Evolutionary conservation across 176 grass and related monocot genomes (phyloP).

Genomic region (Puya raimondii): DNA sequence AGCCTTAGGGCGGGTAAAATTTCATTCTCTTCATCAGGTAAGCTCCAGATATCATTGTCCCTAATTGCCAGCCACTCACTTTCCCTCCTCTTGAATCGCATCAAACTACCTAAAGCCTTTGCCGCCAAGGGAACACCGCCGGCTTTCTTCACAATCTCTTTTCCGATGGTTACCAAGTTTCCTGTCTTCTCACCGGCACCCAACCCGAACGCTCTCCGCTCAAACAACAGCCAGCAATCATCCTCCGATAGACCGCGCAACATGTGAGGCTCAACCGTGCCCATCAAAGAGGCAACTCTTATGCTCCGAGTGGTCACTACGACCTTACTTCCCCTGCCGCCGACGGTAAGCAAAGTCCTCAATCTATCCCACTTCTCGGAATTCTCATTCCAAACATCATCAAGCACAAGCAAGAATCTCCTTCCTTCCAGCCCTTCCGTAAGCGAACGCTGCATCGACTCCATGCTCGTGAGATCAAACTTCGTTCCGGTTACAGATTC

Average conservation of each 20-base stretch:
- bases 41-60: conserved; percentile 13
- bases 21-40: neutral
- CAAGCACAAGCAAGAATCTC: conserved; percentile 24
- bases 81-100: neutral
- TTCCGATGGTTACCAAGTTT: conserved; percentile 16
- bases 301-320: conserved; percentile 21
- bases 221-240: conserved; percentile 3
- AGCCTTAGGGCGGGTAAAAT: conserved; percentile 3
- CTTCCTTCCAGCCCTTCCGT: neutral
- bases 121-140: conserved; percentile 19
- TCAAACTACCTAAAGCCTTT: conserved; percentile 19
- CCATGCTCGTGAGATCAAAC: neutral
- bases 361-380: conserved; percentile 13
- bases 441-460: neutral
- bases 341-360: conserved; percentile 1
- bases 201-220: neutral
- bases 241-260: neutral
- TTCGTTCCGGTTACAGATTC: neutral
- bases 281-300: conserved; percentile 13
- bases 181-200: neutral
- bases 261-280: neutral
- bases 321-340: conserved; percentile 16
- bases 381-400: conserved; percentile 28
- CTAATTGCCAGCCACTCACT: conserved; percentile 1
- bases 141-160: conserved; percentile 14